Percentiles rank a stretch among this genome's conserved stretches.
phyloP scores from a whole-genome alignment of 306 rosid genomes.

The Spatholobus suberectus region DNA sequence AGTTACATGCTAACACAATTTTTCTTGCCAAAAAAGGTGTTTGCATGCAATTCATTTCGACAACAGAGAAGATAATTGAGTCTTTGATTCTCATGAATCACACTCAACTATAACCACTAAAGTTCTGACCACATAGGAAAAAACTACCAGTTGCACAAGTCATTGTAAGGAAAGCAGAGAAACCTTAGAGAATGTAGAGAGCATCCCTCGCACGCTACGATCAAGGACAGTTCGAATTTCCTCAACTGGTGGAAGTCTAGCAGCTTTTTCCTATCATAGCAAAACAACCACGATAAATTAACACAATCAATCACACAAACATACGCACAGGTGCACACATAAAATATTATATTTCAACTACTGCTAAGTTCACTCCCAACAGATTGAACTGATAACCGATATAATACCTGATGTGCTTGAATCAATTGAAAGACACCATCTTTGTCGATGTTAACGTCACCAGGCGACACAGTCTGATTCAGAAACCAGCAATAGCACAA shows the following conservation, averaged over 20 bases:
- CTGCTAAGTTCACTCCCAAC: not conserved
- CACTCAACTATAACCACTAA: slow-evolving; percentile 7
- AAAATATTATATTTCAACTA: not conserved
- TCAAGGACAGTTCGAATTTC: slow-evolving; percentile 82
- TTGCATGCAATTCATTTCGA: not conserved
- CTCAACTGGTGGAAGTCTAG: slow-evolving; percentile 74
- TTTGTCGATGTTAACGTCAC: slow-evolving; percentile 55
- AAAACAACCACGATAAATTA: slow-evolving; percentile 8
- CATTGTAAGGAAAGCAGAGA: slow-evolving; percentile 28
- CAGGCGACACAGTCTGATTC: slow-evolving; percentile 59
- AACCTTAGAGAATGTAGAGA: slow-evolving; percentile 89
- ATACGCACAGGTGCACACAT: not conserved
- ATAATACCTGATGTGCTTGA: slow-evolving; percentile 84
- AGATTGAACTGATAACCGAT: not conserved
- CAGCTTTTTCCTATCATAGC: slow-evolving; percentile 78
- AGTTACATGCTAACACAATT: not conserved
- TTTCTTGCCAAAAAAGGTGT: not conserved
- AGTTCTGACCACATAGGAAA: not conserved
- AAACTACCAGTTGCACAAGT: not conserved
- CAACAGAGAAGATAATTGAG: not conserved
- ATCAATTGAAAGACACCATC: slow-evolving; percentile 64
- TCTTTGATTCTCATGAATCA: not conserved
- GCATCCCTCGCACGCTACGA: slow-evolving; percentile 75
- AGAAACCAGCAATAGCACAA: slow-evolving; percentile 35
- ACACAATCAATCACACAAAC: slow-evolving; percentile 1